Percentiles rank a stretch among this genome's conserved stretches.
These are phyloP conservation scores for Pinguiococcus pyrenoidosus DNA, from an alignment of 108 stramenopile genomes.

Conservation along the genomic window DNA sequence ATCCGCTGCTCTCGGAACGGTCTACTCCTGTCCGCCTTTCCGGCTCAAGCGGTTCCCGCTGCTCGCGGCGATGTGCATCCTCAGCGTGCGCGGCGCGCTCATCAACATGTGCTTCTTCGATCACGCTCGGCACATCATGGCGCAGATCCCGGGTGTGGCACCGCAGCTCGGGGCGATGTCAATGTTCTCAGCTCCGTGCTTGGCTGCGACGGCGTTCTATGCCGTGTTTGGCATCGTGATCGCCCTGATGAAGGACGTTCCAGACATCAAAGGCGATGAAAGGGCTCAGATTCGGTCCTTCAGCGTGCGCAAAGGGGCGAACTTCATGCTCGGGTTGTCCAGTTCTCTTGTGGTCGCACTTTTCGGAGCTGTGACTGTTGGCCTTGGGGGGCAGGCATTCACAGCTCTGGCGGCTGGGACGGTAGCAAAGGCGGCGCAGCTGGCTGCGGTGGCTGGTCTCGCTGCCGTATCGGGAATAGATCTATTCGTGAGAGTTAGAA, in stretches of 20 bases:
- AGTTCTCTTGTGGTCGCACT: too few relatives aligned
- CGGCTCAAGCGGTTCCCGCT: slow-evolving; percentile 80
- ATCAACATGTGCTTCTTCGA: slow-evolving; percentile 80
- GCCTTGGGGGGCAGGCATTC: too few relatives aligned
- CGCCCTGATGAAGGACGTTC: slow-evolving; percentile 43
- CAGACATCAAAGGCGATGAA: slow-evolving; percentile 25
- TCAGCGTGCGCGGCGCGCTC: slow-evolving; percentile 72
- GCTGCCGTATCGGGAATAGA: slow-evolving; percentile 1
- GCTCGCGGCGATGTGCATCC: slow-evolving; percentile 84
- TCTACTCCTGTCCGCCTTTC: slow-evolving; percentile 62
- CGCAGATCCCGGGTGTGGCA: slow-evolving; percentile 42
- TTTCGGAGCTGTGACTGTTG: too few relatives aligned
- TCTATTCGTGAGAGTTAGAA: too few relatives aligned
- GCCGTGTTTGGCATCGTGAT: slow-evolving; percentile 33
- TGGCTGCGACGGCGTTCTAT: slow-evolving; percentile 26
- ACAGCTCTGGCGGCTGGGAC: too few relatives aligned
- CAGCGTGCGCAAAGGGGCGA: slow-evolving; percentile 14
- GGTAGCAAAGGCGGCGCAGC: slow-evolving; percentile 7
- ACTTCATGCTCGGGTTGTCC: too few relatives aligned
- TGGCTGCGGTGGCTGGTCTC: slow-evolving; percentile 3
- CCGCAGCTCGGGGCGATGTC: too few relatives aligned
- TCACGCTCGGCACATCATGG: too few relatives aligned
- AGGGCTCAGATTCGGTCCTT: slow-evolving; percentile 16
- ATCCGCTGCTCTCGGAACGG: slow-evolving; percentile 66
- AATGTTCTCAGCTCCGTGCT: too few relatives aligned